phyloP scores from a whole-genome alignment of 1,139 yeast genomes.

The Diutina sp. region DNA sequence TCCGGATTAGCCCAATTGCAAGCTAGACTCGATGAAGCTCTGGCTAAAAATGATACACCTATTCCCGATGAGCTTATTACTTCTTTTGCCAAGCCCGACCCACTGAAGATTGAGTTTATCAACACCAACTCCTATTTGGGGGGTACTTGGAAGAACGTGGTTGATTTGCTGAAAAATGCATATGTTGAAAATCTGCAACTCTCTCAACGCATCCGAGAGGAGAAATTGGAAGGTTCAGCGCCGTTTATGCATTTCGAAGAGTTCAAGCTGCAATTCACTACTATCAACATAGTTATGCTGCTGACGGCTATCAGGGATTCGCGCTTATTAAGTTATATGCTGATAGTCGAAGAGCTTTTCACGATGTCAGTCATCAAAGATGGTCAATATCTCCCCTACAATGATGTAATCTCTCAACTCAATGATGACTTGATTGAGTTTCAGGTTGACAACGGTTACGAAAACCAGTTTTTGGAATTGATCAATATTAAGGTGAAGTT shows the following conservation, averaged over 20 bases:
- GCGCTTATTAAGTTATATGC: conserved; percentile 49
- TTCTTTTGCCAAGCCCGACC: conserved; percentile 60
- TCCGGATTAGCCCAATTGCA: conserved; percentile 46
- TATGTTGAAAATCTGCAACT: neutral
- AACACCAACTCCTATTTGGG: conserved; percentile 49
- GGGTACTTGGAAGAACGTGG: conserved; percentile 13
- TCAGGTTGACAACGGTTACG: conserved; percentile 43
- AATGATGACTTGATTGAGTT: conserved; percentile 63
- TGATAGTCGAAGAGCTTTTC: conserved; percentile 52
- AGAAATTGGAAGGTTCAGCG: conserved; percentile 10
- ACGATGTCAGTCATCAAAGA: conserved; percentile 47
- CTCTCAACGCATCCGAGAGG: conserved; percentile 16
- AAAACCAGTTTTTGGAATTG: conserved; percentile 52
- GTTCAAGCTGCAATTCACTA: conserved; percentile 67
- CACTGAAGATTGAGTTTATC: conserved; percentile 62
- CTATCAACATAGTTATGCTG: conserved; percentile 55
- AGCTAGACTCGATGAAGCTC: conserved; percentile 45
- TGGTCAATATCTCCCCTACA: conserved; percentile 50
- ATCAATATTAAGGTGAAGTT: conserved; percentile 51
- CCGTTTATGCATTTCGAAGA: conserved; percentile 71
- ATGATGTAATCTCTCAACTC: conserved; percentile 59
- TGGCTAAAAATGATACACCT: conserved; percentile 51
- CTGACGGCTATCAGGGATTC: conserved; percentile 43
- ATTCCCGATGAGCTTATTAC: conserved; percentile 60
- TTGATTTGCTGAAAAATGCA: neutral